Base-by-base conservation (phyloP, 805 yeast genomes). In the Candida taoyuanica region DNA sequence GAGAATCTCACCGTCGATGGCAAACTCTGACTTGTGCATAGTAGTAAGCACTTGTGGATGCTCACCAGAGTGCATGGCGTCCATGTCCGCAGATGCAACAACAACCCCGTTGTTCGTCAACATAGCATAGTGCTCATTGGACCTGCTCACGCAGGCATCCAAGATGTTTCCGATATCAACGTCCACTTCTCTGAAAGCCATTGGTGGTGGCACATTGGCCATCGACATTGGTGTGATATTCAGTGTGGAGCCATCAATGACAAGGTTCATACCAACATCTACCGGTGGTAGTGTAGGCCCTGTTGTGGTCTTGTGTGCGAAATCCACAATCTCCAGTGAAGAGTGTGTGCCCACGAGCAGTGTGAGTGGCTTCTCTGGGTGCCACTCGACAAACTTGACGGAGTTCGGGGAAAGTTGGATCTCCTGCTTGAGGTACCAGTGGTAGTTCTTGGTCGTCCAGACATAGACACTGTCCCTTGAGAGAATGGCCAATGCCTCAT, bases 181-280 rank as follows among this genome's bases (percentile, higher is more conserved):
- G 8, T 71, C 74, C 35, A 86, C 60, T 34, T 79, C 85, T 41
- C 94, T 71, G 55, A 72, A 81, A 17, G 85, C 73, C 56, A 86
- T 77, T 30, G 99, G 99, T 1, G 99, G 99, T 4, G 99, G 99
- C 9, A 87, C 91, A 56, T 81, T 87, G 2, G 96, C 95, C 21
- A 80, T 56, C 1, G 83, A 71, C 26, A 93, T 67, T 0, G 98
- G 97, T 0, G 98, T 91, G 17, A 88, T 63, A 48, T 78, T 75
- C 12, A 81, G 74, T 11, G 71, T 68, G 1, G 59, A 50, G 2
- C 96, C 96, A 63, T 93, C 98, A 25, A 82, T 68, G 0, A 91
- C 96, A 16, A 84, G 63, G 8, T 78, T 75, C 70, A 84, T 77
- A 33, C 98, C 98, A 19, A 73, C 55, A 57, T 87, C 96, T 39